Percentiles rank a stretch among this genome's conserved stretches.
These are phyloP conservation scores for Heterobasidion parviporum DNA, from an alignment of 1,284 basidiomycete species.

Conservation along the genomic window DNA sequence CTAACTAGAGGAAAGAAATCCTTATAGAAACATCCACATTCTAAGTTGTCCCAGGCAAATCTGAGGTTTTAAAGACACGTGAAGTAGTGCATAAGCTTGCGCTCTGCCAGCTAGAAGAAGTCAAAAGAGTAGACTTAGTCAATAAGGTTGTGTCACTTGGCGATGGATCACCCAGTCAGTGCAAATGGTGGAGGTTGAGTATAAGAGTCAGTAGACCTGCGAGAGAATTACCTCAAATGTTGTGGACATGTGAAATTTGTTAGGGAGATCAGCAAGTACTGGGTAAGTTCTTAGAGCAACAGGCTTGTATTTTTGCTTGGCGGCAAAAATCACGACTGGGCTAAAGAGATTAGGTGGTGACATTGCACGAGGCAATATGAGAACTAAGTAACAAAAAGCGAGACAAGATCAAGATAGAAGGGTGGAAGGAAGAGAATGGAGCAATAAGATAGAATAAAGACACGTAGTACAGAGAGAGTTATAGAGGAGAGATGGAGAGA, in stretches of 20 bases:
- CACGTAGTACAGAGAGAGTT: not conserved
- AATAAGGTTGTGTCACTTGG: not conserved
- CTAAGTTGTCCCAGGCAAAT: not conserved
- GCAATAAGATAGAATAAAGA: not conserved
- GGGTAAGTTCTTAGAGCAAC: not conserved
- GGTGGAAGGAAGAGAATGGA: no score
- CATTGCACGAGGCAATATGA: no score
- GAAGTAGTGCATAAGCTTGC: not conserved
- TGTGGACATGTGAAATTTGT: not conserved
- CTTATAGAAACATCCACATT: not conserved
- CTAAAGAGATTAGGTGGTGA: not conserved
- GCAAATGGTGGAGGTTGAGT: not conserved
- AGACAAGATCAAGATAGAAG: no score
- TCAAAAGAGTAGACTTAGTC: not conserved
- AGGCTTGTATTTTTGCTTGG: not conserved
- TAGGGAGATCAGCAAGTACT: not conserved
- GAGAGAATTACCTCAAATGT: not conserved
- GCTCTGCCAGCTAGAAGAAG: conserved; percentile 4
- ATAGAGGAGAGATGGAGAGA: not conserved
- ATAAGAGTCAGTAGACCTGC: not conserved
- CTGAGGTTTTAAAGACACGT: not conserved
- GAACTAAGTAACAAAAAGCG: no score
- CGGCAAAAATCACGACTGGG: not conserved
- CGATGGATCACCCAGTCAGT: not conserved
- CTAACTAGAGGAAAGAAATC: not conserved